Percentiles rank a stretch among this genome's conserved stretches.
phyloP scores from a whole-genome alignment of 257 asterid genomes.

The Nicotiana tabacum region DNA sequence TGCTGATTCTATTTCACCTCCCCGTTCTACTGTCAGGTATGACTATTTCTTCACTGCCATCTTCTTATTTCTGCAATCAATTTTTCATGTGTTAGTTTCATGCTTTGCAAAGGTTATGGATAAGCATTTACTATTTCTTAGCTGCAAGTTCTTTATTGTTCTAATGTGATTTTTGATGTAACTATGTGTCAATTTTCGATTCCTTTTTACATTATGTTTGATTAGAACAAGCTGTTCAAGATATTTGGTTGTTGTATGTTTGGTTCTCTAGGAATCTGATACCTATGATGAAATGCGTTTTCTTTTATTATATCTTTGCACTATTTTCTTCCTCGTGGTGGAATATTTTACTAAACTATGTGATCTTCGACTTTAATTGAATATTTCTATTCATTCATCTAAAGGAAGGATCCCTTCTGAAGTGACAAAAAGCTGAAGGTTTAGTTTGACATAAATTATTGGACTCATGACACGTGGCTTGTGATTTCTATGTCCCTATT shows the following conservation, averaged over 20 bases:
- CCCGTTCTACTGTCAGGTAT: conserved; percentile 61
- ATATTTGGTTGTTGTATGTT: background rate
- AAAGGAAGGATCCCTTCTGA: background rate
- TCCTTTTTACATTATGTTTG: background rate
- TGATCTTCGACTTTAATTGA: background rate
- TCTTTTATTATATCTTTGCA: background rate
- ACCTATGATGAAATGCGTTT: conserved; percentile 3
- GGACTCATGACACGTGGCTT: background rate
- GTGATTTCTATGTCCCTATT: too few relatives aligned
- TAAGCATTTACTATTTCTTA: background rate
- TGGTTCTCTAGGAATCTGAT: conserved; percentile 21
- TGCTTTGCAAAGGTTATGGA: background rate
- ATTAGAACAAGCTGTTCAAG: background rate
- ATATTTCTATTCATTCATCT: background rate
- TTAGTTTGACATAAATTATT: background rate
- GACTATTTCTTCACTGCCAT: background rate
- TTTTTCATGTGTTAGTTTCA: background rate
- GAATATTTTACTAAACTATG: background rate
- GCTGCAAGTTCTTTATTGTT: background rate
- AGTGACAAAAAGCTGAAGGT: background rate
- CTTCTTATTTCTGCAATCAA: background rate
- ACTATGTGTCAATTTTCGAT: background rate
- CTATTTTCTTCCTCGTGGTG: background rate
- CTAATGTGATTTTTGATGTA: background rate
- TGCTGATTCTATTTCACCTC: conserved; percentile 81